Evolutionary conservation across 306 rosid genomes (phyloP).

Genomic region (Quercus wislizeni): DNA sequence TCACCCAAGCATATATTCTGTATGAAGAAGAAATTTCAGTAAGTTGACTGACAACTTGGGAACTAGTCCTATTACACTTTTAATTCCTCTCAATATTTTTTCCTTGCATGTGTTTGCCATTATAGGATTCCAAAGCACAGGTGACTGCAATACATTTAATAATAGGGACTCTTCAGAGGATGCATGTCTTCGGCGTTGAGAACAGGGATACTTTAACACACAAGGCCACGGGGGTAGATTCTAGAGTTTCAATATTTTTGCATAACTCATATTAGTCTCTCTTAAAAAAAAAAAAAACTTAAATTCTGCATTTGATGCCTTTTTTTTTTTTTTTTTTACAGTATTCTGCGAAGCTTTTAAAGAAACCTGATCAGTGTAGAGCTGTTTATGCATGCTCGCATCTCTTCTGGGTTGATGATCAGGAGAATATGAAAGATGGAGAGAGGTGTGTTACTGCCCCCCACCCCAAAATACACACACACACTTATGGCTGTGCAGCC

Average conservation of each 20-base stretch:
- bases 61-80: neutral
- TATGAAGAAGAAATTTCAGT: conserved; percentile 99
- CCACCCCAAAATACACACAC: neutral
- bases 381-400: conserved; percentile 93
- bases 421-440: conserved; percentile 87
- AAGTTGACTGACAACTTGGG: conserved; percentile 33
- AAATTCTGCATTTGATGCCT: conserved; percentile 1
- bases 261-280: neutral
- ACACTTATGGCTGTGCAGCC: neutral
- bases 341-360: conserved; percentile 97
- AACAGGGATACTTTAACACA: conserved; percentile 98
- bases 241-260: conserved; percentile 16
- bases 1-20: conserved; percentile 94
- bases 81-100: neutral
- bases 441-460: conserved; percentile 63
- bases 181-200: conserved; percentile 97
- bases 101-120: conserved; percentile 20
- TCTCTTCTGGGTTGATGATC: conserved; percentile 94
- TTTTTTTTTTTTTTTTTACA: conserved; percentile 27
- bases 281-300: neutral
- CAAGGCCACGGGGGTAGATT: conserved; percentile 98
- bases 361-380: conserved; percentile 94
- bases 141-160: conserved; percentile 91
- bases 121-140: conserved; percentile 94
- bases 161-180: conserved; percentile 98